These are phyloP conservation scores for Chlamydomonas sp. DNA, from an alignment of 139 green algal species.

Conservation along the genomic window DNA sequence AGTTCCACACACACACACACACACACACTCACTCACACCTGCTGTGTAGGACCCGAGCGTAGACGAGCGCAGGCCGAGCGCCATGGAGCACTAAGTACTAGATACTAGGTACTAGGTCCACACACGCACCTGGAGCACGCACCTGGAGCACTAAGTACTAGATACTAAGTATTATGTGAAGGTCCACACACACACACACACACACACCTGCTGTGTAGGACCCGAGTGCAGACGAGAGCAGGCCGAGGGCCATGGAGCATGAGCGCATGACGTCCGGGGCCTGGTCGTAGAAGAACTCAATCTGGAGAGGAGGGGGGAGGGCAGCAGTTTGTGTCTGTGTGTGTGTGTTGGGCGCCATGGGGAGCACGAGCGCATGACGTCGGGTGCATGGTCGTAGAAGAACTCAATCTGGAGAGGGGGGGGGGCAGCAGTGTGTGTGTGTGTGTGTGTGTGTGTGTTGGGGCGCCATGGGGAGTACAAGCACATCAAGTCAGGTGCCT, in stretches of 20 bases:
- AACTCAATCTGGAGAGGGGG: conserved; percentile 94
- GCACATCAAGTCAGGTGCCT: too few species aligned
- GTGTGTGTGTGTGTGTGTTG: too few species aligned
- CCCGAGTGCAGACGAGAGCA: conserved; percentile 71
- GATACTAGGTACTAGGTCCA: too few species aligned
- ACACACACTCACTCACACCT: too few species aligned
- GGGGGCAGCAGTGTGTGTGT: too few species aligned
- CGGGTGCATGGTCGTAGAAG: conserved; percentile 85
- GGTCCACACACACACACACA: too few species aligned
- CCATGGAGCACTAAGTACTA: conserved; percentile 88
- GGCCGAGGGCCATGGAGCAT: conserved; percentile 77
- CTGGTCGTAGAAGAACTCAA: conserved; percentile 6
- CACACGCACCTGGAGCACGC: too few species aligned
- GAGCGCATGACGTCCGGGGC: conserved; percentile 88
- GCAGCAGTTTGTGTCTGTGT: conserved; percentile 33
- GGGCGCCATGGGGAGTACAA: too few species aligned
- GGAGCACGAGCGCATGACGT: conserved; percentile 35
- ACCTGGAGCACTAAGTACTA: too few species aligned
- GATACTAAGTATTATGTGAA: too few species aligned
- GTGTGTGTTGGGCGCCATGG: conserved; percentile 23
- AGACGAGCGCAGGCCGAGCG: conserved; percentile 69
- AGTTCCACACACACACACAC: too few species aligned
- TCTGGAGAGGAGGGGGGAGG: not conserved
- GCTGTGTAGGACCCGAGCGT: conserved; percentile 76
- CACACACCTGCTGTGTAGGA: conserved; percentile 69